Evolutionary conservation across 108 stramenopile species (phyloP).

Genomic region (Fragilaria radians): DNA sequence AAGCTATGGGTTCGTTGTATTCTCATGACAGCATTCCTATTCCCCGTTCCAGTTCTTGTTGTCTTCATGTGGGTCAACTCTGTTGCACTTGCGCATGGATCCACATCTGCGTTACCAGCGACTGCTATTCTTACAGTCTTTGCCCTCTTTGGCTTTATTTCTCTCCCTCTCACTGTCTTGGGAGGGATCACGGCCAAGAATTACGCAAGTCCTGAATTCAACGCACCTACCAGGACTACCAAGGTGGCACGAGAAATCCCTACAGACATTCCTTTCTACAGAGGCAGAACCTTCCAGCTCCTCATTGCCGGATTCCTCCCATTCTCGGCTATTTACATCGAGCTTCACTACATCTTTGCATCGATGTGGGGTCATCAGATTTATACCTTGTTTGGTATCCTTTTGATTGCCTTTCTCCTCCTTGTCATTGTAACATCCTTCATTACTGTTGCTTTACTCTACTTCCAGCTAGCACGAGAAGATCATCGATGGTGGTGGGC

Average conservation of each 20-base stretch:
- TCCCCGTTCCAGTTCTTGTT: constrained; percentile 83
- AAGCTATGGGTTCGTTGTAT: constrained; percentile 94
- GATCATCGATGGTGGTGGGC: constrained; percentile 99
- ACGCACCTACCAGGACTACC: constrained; percentile 88
- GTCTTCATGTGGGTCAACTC: constrained; percentile 89
- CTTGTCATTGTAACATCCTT: constrained; percentile 94
- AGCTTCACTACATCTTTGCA: constrained; percentile 96
- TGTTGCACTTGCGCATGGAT: constrained; percentile 57
- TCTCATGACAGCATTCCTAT: constrained; percentile 77
- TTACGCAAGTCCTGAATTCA: constrained; percentile 90
- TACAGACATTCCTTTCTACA: constrained; percentile 93
- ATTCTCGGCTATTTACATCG: constrained; percentile 96
- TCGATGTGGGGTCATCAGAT: constrained; percentile 95
- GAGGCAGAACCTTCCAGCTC: constrained; percentile 59
- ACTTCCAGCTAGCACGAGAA: constrained; percentile 98
- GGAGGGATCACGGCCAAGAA: constrained; percentile 98
- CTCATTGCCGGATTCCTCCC: constrained; percentile 94
- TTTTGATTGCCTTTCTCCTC: constrained; percentile 92
- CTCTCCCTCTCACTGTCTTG: constrained; percentile 91
- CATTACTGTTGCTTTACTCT: constrained; percentile 95
- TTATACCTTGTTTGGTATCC: constrained; percentile 99
- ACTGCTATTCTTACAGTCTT: constrained; percentile 85
- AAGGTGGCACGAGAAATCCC: constrained; percentile 90
- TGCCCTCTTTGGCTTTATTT: constrained; percentile 94
- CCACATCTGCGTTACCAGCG: constrained; percentile 91